A percentile compares a stretch with the other conserved stretches of the same genome.
Evolutionary conservation across 176 grass and related monocot genomes (phyloP).

Genomic region (Stipa capillata): DNA sequence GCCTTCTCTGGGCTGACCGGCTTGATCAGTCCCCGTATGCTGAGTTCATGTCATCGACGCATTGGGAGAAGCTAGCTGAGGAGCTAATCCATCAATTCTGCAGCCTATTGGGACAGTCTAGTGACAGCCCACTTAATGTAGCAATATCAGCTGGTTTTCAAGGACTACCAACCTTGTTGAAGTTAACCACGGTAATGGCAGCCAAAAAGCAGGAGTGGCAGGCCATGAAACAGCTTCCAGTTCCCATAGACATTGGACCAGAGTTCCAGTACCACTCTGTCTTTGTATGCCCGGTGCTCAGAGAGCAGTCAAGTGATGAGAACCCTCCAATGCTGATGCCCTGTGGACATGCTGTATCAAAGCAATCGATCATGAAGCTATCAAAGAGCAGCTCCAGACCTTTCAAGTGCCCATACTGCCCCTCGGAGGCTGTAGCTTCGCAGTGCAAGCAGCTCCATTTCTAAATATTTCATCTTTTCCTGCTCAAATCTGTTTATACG

Average conservation of each 20-base stretch:
- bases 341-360: constrained; percentile 74
- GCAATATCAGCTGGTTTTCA: constrained; percentile 64
- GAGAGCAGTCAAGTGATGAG: constrained; percentile 73
- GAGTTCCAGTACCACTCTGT: constrained; percentile 87
- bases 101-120: constrained; percentile 58
- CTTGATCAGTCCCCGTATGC: constrained; percentile 83
- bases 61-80: constrained; percentile 60
- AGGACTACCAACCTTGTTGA: constrained; percentile 70
- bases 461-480: constrained; percentile 28
- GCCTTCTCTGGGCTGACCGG: constrained; percentile 52
- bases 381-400: constrained; percentile 72
- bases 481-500: constrained; percentile 23
- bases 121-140: constrained; percentile 46
- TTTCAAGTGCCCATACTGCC: constrained; percentile 94
- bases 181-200: constrained; percentile 64
- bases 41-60: constrained; percentile 41
- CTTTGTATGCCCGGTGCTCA: constrained; percentile 82
- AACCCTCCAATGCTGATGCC: constrained; percentile 98
- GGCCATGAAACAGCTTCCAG: constrained; percentile 78
- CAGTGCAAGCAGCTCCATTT: constrained; percentile 91
- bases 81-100: constrained; percentile 73
- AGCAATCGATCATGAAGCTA: constrained; percentile 78
- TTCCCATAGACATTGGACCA: constrained; percentile 61
- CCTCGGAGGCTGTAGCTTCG: constrained; percentile 39
- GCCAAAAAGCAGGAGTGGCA: constrained; percentile 86